These are phyloP conservation scores for Cryphonectria carpinicola DNA, from an alignment of 2,329 filamentous ascomycete species.

Conservation along the genomic window DNA sequence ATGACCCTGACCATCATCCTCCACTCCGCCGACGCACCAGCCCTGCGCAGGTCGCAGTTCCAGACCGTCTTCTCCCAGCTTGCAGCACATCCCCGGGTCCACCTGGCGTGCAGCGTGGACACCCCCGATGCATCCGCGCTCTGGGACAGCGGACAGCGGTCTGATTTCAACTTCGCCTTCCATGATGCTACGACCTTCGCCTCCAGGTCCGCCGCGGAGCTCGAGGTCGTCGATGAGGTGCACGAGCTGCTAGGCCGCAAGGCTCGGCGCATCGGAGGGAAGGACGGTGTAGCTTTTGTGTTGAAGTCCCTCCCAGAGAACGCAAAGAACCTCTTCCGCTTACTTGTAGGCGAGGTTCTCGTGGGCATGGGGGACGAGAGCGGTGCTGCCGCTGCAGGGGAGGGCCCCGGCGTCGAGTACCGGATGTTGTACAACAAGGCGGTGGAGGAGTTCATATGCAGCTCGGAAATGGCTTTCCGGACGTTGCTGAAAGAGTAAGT, in stretches of 20 bases:
- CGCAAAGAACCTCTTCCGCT: slow-evolving; percentile 81
- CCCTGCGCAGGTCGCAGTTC: slow-evolving; percentile 70
- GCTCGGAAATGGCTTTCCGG: slow-evolving; percentile 92
- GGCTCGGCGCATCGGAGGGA: slow-evolving; percentile 78
- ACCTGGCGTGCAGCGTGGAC: slow-evolving; percentile 80
- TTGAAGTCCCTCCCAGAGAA: slow-evolving; percentile 90
- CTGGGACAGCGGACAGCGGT: slow-evolving; percentile 86
- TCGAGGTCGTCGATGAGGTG: slow-evolving; percentile 88
- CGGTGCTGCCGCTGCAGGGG: slow-evolving; percentile 48
- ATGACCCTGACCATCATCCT: slow-evolving; percentile 69
- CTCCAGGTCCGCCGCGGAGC: slow-evolving; percentile 67
- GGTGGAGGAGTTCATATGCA: slow-evolving; percentile 95
- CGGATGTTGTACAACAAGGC: slow-evolving; percentile 92
- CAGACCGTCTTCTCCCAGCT: slow-evolving; percentile 79
- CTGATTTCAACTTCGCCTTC: slow-evolving; percentile 83
- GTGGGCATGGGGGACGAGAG: slow-evolving; percentile 68
- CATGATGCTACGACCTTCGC: slow-evolving; percentile 94
- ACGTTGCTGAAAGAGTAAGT: slow-evolving; percentile 88
- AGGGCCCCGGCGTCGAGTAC: slow-evolving; percentile 81
- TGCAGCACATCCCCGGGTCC: slow-evolving; percentile 72
- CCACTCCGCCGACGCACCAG: slow-evolving; percentile 82
- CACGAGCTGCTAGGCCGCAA: slow-evolving; percentile 84
- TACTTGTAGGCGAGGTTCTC: slow-evolving; percentile 84
- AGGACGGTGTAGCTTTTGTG: slow-evolving; percentile 90
- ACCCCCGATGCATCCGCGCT: slow-evolving; percentile 85